A percentile compares a stretch with the other conserved stretches of the same genome.
These are phyloP conservation scores for Physcia stellaris DNA, from an alignment of 495 filamentous ascomycete genomes.

Conservation along the genomic window DNA sequence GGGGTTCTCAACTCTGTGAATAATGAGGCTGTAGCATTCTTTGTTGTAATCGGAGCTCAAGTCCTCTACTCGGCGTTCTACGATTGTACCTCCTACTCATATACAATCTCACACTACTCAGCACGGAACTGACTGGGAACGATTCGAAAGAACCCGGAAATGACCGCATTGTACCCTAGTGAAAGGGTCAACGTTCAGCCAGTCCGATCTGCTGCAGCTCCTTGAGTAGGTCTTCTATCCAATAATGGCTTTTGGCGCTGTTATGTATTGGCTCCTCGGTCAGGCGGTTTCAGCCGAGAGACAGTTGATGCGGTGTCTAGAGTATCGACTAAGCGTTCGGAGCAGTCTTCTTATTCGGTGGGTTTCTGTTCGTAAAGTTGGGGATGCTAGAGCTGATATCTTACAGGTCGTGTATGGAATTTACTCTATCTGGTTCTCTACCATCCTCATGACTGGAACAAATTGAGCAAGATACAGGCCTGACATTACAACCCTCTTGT, in stretches of 20 bases:
- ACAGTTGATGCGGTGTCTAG: not conserved
- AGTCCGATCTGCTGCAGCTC: conserved; percentile 3
- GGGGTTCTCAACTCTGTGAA: not conserved
- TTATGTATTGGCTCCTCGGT: conserved; percentile 6
- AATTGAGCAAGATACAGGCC: no score
- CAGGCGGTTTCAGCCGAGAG: conserved; percentile 4
- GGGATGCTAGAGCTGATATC: no score
- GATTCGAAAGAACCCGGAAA: not conserved
- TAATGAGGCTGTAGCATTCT: conserved; percentile 4
- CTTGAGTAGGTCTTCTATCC: not conserved
- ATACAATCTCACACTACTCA: conserved; percentile 7
- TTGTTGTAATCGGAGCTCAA: conserved; percentile 4
- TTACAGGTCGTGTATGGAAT: conserved; percentile 5
- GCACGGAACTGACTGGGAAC: conserved; percentile 6
- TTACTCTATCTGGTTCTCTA: conserved; percentile 4
- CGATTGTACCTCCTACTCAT: conserved; percentile 4
- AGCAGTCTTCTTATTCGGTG: not conserved
- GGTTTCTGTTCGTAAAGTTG: no score
- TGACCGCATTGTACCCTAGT: conserved; percentile 4
- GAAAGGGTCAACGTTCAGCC: not conserved
- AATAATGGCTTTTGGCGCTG: conserved; percentile 3
- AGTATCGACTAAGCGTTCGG: not conserved
- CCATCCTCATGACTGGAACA: conserved; percentile 5
- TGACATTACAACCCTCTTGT: no score
- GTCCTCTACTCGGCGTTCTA: conserved; percentile 4